Percentiles rank a stretch among this genome's conserved stretches.
Evolutionary conservation across 805 yeast genomes (phyloP).

Genomic region (Yarrowia deformans): DNA sequence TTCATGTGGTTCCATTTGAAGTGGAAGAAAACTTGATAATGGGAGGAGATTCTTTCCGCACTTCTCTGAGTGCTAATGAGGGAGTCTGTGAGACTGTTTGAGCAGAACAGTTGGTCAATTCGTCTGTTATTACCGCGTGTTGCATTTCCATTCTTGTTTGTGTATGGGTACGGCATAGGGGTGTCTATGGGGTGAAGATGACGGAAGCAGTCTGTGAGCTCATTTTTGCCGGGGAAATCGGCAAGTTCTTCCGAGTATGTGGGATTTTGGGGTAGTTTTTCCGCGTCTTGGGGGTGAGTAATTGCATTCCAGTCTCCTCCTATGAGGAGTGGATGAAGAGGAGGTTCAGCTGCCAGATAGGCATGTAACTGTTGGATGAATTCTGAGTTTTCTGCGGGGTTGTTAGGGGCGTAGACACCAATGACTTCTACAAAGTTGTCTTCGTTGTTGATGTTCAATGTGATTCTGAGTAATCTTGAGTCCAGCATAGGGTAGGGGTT

Average conservation of each 20-base stretch:
- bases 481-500: too few species aligned
- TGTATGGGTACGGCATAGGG: background rate
- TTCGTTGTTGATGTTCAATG: too few species aligned
- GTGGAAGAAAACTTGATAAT: too few species aligned
- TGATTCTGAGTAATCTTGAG: too few species aligned
- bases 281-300: background rate
- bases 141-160: background rate
- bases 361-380: background rate
- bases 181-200: background rate
- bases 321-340: background rate
- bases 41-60: too few species aligned
- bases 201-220: background rate
- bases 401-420: too few species aligned
- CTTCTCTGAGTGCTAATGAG: too few species aligned
- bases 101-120: background rate
- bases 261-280: background rate
- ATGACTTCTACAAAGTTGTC: too few species aligned
- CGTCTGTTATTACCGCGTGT: background rate
- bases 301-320: background rate
- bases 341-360: background rate
- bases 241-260: too few species aligned
- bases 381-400: background rate
- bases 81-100: too few species aligned
- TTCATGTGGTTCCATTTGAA: too few species aligned
- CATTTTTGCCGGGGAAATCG: too few species aligned